phyloP scores from a whole-genome alignment of 352 stramenopile genomes.

The Saprolegnia parasitica region DNA sequence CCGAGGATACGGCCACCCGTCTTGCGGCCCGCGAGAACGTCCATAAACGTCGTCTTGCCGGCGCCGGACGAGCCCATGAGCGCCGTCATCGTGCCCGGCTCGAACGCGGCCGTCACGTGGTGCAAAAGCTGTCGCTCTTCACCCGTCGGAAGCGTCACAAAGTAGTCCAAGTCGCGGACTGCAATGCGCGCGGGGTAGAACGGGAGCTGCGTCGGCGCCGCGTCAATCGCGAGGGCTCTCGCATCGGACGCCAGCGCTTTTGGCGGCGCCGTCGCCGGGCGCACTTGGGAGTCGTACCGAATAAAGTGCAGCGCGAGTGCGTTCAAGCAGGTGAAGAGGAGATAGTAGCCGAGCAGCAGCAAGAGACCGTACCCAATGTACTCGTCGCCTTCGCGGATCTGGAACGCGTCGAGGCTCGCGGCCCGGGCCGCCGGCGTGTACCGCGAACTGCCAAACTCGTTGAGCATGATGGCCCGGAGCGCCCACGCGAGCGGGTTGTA shows the following conservation, averaged over 20 bases:
- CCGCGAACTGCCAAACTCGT: slow-evolving; percentile 47
- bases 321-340: slow-evolving; percentile 47
- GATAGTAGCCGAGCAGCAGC: slow-evolving; percentile 41
- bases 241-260: not conserved
- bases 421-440: slow-evolving; percentile 35
- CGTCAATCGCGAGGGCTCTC: not conserved
- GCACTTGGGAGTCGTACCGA: slow-evolving; percentile 43
- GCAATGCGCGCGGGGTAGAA: slow-evolving; percentile 48
- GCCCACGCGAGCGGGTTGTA: slow-evolving; percentile 60
- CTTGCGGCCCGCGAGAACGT: slow-evolving; percentile 71
- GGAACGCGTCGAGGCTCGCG: slow-evolving; percentile 39
- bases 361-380: slow-evolving; percentile 47
- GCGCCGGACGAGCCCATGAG: slow-evolving; percentile 68
- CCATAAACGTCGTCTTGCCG: slow-evolving; percentile 63
- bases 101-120: slow-evolving; percentile 47
- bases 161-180: slow-evolving; percentile 51
- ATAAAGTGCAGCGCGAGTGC: slow-evolving; percentile 44
- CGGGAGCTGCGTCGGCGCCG: slow-evolving; percentile 29
- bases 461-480: slow-evolving; percentile 51
- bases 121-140: slow-evolving; percentile 48
- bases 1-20: slow-evolving; percentile 66
- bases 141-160: slow-evolving; percentile 52
- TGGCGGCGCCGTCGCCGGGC: not conserved
- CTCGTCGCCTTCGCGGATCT: slow-evolving; percentile 37
- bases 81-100: slow-evolving; percentile 59